Evolutionary conservation across 2,329 filamentous ascomycete genomes (phyloP).

Genomic region (Colletotrichum paranaense): DNA sequence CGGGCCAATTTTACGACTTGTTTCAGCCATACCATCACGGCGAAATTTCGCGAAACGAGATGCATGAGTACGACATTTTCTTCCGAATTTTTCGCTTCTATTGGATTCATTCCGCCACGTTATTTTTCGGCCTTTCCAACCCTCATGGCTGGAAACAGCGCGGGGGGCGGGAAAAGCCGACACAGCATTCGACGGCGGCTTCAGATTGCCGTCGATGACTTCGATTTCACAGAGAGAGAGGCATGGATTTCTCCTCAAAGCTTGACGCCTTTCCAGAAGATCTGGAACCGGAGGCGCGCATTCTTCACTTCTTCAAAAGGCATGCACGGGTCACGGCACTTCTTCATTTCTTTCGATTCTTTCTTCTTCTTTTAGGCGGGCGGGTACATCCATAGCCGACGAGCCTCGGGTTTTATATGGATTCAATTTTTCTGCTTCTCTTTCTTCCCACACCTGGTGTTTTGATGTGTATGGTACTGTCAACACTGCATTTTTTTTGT

Average conservation of each 20-base stretch:
- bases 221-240: neutral
- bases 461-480: constrained; percentile 15
- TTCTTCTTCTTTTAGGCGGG: constrained; percentile 21
- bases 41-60: constrained; percentile 31
- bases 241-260: neutral
- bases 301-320: constrained; percentile 19
- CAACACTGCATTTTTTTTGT: constrained; percentile 3
- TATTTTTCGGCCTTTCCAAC: neutral
- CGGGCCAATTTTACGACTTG: constrained; percentile 42
- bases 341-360: neutral
- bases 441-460: constrained; percentile 6
- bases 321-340: constrained; percentile 26
- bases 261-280: constrained; percentile 10
- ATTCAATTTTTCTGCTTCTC: neutral
- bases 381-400: constrained; percentile 19
- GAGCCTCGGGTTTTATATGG: constrained; percentile 14
- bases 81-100: constrained; percentile 20
- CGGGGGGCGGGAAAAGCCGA: neutral
- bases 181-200: neutral
- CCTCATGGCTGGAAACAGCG: neutral
- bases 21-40: constrained; percentile 41
- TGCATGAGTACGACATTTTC: constrained; percentile 35
- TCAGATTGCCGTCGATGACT: neutral
- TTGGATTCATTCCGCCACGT: neutral
- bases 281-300: constrained; percentile 21